Conservation (phyloP, 441 rosid genomes). For the Gossypium davidsonii region DNA sequence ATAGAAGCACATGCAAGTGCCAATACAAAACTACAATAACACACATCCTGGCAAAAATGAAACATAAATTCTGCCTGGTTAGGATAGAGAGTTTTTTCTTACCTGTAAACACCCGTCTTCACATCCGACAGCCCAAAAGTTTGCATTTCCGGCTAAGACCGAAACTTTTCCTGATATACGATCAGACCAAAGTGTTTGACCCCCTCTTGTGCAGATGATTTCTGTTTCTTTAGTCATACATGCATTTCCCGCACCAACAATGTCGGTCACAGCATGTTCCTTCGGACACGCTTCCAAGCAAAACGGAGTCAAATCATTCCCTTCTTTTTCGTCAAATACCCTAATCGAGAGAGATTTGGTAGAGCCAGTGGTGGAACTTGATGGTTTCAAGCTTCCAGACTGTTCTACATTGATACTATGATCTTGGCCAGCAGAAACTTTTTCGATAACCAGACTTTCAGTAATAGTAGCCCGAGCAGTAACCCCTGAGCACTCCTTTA, state of each 20-base stretch:
- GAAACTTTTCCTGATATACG: constrained; percentile 79
- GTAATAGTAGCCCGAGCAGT: constrained; percentile 71
- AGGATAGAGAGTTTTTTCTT: background rate
- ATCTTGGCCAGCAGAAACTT: constrained; percentile 57
- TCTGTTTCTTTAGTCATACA: constrained; percentile 75
- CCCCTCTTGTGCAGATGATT: constrained; percentile 62
- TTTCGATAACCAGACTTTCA: constrained; percentile 80
- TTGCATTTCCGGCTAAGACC: constrained; percentile 90
- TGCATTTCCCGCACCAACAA: constrained; percentile 59
- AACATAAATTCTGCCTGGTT: background rate
- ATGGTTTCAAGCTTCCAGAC: constrained; percentile 45
- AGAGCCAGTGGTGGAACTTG: constrained; percentile 31
- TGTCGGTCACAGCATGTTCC: constrained; percentile 73
- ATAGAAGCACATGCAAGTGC: too few species aligned
- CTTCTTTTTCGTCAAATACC: constrained; percentile 78
- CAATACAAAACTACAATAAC: too few species aligned
- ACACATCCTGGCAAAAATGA: background rate
- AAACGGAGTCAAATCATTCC: constrained; percentile 52
- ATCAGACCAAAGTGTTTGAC: constrained; percentile 80
- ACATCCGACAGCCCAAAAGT: constrained; percentile 97
- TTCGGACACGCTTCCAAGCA: constrained; percentile 84
- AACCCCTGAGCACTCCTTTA: constrained; percentile 62
- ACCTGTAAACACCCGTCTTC: constrained; percentile 97
- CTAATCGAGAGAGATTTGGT: constrained; percentile 44
- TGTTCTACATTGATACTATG: constrained; percentile 53